phyloP scores from a whole-genome alignment of 192 early-diverging fungal genomes.

The Piromyces finnis region DNA sequence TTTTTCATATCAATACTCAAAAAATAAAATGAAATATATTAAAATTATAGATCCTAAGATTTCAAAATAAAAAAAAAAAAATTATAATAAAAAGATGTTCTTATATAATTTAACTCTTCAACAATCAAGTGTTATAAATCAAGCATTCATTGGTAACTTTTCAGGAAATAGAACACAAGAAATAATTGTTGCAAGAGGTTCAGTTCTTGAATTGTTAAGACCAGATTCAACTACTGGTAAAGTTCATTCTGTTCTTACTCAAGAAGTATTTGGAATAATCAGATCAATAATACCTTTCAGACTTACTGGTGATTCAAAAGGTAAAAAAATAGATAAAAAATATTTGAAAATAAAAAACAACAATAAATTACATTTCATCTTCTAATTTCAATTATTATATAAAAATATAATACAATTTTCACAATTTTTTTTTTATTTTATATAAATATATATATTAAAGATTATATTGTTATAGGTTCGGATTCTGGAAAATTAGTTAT shows the following conservation, averaged over 20 bases:
- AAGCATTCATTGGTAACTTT: slow-evolving; percentile 77
- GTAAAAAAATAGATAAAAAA: slow-evolving; percentile 14
- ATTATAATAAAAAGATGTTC: slow-evolving; percentile 18
- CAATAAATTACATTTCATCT: too few species aligned
- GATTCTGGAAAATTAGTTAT: slow-evolving; percentile 82
- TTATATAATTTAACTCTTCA: slow-evolving; percentile 86
- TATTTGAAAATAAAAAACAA: too few species aligned
- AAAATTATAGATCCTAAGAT: too few species aligned
- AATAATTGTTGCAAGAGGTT: slow-evolving; percentile 53
- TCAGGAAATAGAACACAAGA: slow-evolving; percentile 82
- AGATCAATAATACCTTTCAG: slow-evolving; percentile 69
- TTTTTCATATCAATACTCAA: too few species aligned
- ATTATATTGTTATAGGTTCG: slow-evolving; percentile 75
- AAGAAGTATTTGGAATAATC: slow-evolving; percentile 73
- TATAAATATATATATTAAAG: slow-evolving; percentile 15
- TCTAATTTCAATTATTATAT: too few species aligned
- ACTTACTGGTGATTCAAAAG: slow-evolving; percentile 73
- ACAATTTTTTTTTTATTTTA: too few species aligned
- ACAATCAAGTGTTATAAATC: slow-evolving; percentile 55
- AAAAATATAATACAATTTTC: too few species aligned
- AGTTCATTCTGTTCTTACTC: slow-evolving; percentile 44
- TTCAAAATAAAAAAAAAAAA: too few species aligned
- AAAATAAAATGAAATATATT: too few species aligned
- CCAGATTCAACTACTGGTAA: slow-evolving; percentile 67
- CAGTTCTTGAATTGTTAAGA: slow-evolving; percentile 61